Evolutionary conservation across 495 filamentous ascomycete species (phyloP), one percentile per base, ranked within the genome.

Genomic region (Aspergillus bertholletiae): DNA sequence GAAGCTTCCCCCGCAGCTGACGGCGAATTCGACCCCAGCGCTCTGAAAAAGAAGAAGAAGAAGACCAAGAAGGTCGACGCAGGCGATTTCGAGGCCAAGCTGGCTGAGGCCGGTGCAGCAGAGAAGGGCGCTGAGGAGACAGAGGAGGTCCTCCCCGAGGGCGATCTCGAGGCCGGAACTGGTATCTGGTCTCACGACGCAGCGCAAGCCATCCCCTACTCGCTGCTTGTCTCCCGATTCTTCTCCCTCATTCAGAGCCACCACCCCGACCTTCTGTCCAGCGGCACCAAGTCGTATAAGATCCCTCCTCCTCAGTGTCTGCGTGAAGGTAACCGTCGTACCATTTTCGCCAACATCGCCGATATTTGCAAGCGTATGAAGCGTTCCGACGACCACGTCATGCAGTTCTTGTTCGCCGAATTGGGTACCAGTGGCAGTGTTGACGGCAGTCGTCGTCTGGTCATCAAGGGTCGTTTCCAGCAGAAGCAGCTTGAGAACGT

Each of bases 311-410:
- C 94, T n/a, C 95, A 98, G 78, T 96, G 93, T 75, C 80, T 97
- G 44, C 92, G 95, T 76, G 95, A 98, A 90, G 94, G 94, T 70
- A 97, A 97, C 84, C 96, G 96, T 83, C 96, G 96, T 88, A 97
- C 94, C 49, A 96, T 97, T 64, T 98, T 97, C 69, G 94, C 94
- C 74, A 98, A 98, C 77, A 91, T 98, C 63, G 80, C 88, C 54
- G 90, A 95, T 68, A 96, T 96, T 60, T 88, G 85, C 75, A 89
- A 89, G 76, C 81, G 90, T 54, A 94, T 98, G 92, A 98, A 98
- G 85, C 82, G 94, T 67, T 88, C 86, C 59, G 93, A 96, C 66
- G 94, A 98, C 70, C 93, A 97, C 75, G 90, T 97, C 61, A 97
- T 90, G 43, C 86, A 92, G 60, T 98, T 96, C 79, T 72, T 97